Conservation (phyloP, 257 asterid species). For the Anisodus acutangulus region DNA sequence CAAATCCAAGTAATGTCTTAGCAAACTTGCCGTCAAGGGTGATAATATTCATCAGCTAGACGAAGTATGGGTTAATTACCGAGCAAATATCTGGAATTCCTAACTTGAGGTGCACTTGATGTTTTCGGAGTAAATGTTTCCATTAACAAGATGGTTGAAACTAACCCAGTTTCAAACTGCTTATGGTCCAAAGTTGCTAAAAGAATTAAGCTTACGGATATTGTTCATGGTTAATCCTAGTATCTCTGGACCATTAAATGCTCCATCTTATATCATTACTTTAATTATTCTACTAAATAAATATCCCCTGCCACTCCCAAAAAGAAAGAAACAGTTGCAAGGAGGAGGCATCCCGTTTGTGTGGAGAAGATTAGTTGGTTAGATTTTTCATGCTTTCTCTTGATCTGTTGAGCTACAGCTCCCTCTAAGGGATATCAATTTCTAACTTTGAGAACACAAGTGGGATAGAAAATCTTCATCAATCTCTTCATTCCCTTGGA, state of each 20-base stretch:
- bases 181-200: neutral
- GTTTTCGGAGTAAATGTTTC: neutral
- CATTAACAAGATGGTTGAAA: neutral
- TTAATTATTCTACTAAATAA: too few relatives aligned
- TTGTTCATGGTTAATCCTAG: too few relatives aligned
- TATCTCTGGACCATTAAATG: too few relatives aligned
- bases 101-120: conserved; percentile 7
- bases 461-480: neutral
- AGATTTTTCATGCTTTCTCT: neutral
- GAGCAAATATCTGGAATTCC: neutral
- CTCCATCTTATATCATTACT: too few relatives aligned
- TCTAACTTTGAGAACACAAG: neutral
- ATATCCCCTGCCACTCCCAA: too few relatives aligned
- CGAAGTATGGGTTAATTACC: neutral
- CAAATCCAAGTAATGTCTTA: conserved; percentile 1
- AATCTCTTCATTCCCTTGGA: too few relatives aligned
- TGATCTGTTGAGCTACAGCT: neutral
- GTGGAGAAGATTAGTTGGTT: too few relatives aligned
- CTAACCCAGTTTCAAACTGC: neutral
- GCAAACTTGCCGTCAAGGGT: neutral
- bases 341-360: too few relatives aligned
- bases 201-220: too few relatives aligned
- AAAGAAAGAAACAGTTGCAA: too few relatives aligned
- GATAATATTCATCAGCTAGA: neutral
- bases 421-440: neutral